Evolutionary conservation across 805 yeast species (phyloP).

Genomic region (Teunomyces tritomae): DNA sequence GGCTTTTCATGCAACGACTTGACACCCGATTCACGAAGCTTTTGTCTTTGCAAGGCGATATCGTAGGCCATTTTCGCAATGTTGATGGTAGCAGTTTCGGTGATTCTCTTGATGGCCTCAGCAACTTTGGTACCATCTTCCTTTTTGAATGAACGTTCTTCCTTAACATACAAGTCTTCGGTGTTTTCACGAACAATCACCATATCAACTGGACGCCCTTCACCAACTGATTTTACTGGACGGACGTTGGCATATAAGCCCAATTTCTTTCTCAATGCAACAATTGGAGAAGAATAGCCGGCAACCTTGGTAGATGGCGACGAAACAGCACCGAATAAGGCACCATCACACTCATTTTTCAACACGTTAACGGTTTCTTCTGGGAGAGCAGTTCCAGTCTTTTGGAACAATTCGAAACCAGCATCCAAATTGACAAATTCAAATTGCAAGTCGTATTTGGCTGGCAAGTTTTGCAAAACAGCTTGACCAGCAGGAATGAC

Average conservation of each 20-base stretch:
- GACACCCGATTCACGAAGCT: conserved; percentile 55
- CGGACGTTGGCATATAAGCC: conserved; percentile 96
- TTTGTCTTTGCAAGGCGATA: conserved; percentile 88
- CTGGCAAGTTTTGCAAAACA: conserved; percentile 77
- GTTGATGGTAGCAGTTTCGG: conserved; percentile 79
- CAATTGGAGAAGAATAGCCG: conserved; percentile 98
- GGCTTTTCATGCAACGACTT: conserved; percentile 46
- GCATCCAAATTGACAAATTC: conserved; percentile 88
- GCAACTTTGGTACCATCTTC: conserved; percentile 87
- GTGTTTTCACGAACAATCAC: conserved; percentile 98
- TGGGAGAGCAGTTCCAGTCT: conserved; percentile 95
- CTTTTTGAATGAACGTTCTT: conserved; percentile 72
- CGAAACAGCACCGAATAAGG: conserved; percentile 94
- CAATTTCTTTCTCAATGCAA: conserved; percentile 93
- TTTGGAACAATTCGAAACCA: conserved; percentile 90
- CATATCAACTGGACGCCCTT: conserved; percentile 90
- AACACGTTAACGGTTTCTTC: conserved; percentile 82
- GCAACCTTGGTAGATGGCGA: conserved; percentile 92
- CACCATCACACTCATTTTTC: conserved; percentile 88
- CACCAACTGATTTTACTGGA: conserved; percentile 93
- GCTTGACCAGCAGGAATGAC: conserved; percentile 96
- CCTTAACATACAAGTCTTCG: conserved; percentile 94
- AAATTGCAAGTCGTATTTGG: conserved; percentile 72
- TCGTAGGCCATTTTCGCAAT: conserved; percentile 91
- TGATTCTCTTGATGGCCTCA: conserved; percentile 95